Percentiles rank a stretch among this genome's conserved stretches.
Conservation (phyloP, 73 alveolate species). For the Paraurostyla sp. region DNA sequence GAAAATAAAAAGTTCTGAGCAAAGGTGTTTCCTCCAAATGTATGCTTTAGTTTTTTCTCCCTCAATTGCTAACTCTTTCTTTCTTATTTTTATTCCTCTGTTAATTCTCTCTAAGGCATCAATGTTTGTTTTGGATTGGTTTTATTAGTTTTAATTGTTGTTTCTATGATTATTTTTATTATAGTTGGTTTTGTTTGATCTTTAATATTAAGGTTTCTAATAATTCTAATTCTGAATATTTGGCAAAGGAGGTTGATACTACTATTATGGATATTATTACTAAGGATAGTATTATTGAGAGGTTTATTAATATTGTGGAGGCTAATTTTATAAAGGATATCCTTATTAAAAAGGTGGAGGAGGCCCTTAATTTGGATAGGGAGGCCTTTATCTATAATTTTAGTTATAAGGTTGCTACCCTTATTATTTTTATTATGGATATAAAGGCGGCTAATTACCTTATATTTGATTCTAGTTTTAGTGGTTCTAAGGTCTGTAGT, state of each 20-base stretch:
- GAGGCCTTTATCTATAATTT: not conserved
- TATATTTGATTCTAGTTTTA: not conserved
- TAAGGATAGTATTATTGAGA: too few species aligned
- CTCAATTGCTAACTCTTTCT: not conserved
- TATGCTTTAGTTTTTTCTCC: conserved; percentile 37
- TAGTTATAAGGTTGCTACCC: not conserved
- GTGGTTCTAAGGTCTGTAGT: not conserved
- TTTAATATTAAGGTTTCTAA: not conserved
- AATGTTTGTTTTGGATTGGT: not conserved
- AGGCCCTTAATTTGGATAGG: not conserved
- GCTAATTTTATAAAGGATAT: not conserved
- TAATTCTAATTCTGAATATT: too few species aligned
- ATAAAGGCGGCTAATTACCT: not conserved
- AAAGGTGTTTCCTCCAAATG: conserved; percentile 36
- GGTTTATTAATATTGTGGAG: not conserved
- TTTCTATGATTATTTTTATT: not conserved
- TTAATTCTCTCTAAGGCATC: conserved; percentile 8
- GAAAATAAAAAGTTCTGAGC: conserved; percentile 30
- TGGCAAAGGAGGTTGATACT: not conserved
- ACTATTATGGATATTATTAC: not conserved
- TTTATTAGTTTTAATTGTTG: not conserved
- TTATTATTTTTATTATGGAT: not conserved
- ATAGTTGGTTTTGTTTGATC: not conserved
- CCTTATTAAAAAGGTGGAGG: not conserved
- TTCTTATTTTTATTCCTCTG: conserved; percentile 33